phyloP scores from a whole-genome alignment of 2,329 filamentous ascomycete species.

The Nemania sp. region DNA sequence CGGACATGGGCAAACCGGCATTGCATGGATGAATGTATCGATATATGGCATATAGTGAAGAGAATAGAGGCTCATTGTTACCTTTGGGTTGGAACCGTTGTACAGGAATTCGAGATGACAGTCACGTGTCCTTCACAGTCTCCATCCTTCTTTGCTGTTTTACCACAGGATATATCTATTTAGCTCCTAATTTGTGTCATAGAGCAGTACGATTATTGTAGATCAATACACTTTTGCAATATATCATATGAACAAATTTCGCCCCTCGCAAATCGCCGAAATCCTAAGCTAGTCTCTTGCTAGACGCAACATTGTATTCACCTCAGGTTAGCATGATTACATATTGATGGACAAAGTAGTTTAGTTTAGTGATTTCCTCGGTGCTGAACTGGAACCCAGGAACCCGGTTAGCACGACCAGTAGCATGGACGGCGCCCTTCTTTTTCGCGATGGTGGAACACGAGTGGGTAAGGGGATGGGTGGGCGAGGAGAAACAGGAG shows the following conservation, averaged over 20 bases:
- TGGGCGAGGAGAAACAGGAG: neutral
- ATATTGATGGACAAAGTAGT: too few species aligned
- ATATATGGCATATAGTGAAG: slow-evolving; percentile 8
- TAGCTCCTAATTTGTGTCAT: slow-evolving; percentile 1
- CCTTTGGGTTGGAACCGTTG: slow-evolving; percentile 6
- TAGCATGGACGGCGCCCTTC: too few species aligned
- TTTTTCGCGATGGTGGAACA: neutral
- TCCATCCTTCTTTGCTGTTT: neutral
- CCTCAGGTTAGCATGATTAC: too few species aligned
- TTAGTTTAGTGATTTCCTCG: too few species aligned
- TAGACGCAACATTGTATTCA: too few species aligned
- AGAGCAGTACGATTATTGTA: neutral
- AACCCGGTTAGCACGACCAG: neutral
- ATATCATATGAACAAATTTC: neutral
- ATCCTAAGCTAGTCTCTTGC: neutral
- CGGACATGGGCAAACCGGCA: slow-evolving; percentile 1
- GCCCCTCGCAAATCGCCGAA: neutral
- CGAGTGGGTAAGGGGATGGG: slow-evolving; percentile 6
- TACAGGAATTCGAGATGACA: slow-evolving; percentile 3
- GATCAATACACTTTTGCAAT: neutral
- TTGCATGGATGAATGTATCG: slow-evolving; percentile 11
- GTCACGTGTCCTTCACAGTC: neutral
- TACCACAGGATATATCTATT: neutral
- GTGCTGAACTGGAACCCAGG: neutral
- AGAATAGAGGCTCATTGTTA: slow-evolving; percentile 1